phyloP scores from a whole-genome alignment of 1,284 basidiomycete genomes.

The Xerocomus minutiporus region DNA sequence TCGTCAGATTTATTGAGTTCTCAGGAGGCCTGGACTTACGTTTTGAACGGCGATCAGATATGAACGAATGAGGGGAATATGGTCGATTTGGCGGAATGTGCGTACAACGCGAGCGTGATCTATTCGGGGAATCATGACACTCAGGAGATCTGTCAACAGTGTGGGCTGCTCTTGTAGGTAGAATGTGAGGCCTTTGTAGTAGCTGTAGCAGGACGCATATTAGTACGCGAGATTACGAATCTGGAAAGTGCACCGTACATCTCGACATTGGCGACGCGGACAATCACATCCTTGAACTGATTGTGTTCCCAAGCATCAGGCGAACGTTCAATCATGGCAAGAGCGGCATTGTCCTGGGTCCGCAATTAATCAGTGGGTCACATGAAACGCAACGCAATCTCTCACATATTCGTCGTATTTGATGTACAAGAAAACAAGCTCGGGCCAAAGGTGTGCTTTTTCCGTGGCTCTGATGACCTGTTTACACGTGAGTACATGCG shows the following conservation, averaged over 20 bases:
- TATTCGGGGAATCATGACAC: slow-evolving; percentile 88
- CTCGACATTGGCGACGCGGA: slow-evolving; percentile 96
- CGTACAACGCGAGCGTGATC: slow-evolving; percentile 94
- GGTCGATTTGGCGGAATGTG: slow-evolving; percentile 93
- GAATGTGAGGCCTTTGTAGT: slow-evolving; percentile 86
- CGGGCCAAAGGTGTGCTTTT: slow-evolving; percentile 98
- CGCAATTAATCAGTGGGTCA: neutral
- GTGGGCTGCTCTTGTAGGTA: slow-evolving; percentile 93
- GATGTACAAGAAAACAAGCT: slow-evolving; percentile 96
- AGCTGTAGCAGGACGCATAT: slow-evolving; percentile 40
- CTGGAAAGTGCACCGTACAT: slow-evolving; percentile 54
- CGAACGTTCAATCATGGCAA: slow-evolving; percentile 97
- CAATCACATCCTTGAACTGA: slow-evolving; percentile 95
- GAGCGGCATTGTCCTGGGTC: slow-evolving; percentile 83
- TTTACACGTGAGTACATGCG: slow-evolving; percentile 9
- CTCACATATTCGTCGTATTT: slow-evolving; percentile 93
- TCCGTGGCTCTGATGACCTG: slow-evolving; percentile 92
- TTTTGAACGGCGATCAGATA: slow-evolving; percentile 97
- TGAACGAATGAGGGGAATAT: slow-evolving; percentile 90
- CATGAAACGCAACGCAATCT: slow-evolving; percentile 11
- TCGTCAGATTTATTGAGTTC: slow-evolving; percentile 8
- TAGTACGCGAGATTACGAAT: neutral
- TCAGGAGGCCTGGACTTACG: slow-evolving; percentile 41
- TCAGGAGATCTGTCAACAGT: slow-evolving; percentile 89
- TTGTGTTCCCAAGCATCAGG: slow-evolving; percentile 98